Base-by-base conservation (phyloP, 768 basidiomycete species). In the Symmetrospora coprosmae region DNA sequence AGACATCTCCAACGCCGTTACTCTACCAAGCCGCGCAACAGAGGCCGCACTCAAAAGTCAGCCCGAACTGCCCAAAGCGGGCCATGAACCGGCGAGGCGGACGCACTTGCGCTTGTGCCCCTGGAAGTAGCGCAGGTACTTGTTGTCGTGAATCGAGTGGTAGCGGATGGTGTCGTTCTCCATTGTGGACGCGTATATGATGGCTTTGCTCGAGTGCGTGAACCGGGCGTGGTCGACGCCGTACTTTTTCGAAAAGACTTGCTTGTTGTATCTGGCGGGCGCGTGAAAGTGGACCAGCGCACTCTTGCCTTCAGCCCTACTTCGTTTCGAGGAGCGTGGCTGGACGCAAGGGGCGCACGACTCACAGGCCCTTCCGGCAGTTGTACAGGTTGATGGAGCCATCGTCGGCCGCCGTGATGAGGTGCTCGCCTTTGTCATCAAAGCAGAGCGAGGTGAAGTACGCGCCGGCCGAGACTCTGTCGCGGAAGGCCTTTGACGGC, bases 141-240 rank as follows among this genome's bases (percentile, higher is more conserved):
- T 88, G 78, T 94, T 96, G 78, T 92, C 89, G 72, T 96, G 89
- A 49, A 92, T 72, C 1, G 87, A 91, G 68, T 92, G 87, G 72
- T 96, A 96, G 43, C 94, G 82, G 66, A 97, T 80, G 0, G 86
- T 89, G 70, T 96, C 67, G 72, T 96, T 87, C 72, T 86, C 86
- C 71, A 92, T 96, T 17, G 91, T 96, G 4, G 87, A 91, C 7
- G 91, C 86, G 68, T 96, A 82, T 2, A 97, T 71, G 46, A 96
- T 83, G 2, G 84, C 81, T 0, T 82, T 81, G 66, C 80, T 83
- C 70, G 86, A 86, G 75, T 97, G 94, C 0, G 92, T 96, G 69
- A 96, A 94, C 2, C 92, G 81, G 21, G 90, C 87, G 19, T 91
- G 79, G 72, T 92, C 87, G 43, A 90, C 85, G 0, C 94, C 94